Evolutionary conservation across 805 yeast genomes (phyloP).

Genomic region (Metschnikowia anglica): DNA sequence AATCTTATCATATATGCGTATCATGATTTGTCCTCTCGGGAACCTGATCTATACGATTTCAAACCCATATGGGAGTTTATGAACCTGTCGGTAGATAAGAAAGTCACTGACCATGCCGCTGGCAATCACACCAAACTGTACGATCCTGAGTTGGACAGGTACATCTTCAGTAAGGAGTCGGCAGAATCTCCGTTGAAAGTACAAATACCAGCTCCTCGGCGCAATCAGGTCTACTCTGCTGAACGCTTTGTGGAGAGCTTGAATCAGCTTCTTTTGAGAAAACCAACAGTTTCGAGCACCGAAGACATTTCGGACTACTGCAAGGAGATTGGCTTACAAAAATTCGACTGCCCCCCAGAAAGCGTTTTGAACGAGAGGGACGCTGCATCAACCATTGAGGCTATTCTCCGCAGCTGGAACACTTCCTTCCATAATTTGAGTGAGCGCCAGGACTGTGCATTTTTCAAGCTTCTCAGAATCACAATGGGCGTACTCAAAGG

Average conservation of each 20-base stretch:
- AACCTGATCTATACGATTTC: slow-evolving; percentile 35
- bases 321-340: not conserved
- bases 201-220: slow-evolving; percentile 21
- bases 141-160: slow-evolving; percentile 7
- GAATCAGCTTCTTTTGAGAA: slow-evolving; percentile 20
- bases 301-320: slow-evolving; percentile 4
- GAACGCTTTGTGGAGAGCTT: slow-evolving; percentile 31
- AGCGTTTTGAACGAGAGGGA: not conserved
- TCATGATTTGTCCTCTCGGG: slow-evolving; percentile 35
- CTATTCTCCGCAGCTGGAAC: not conserved
- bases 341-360: not conserved
- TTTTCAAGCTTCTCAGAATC: slow-evolving; percentile 20
- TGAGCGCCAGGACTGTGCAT: slow-evolving; percentile 17
- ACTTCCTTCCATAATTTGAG: not conserved
- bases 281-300: slow-evolving; percentile 3
- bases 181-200: slow-evolving; percentile 39
- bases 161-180: slow-evolving; percentile 25
- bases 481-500: not conserved
- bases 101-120: slow-evolving; percentile 5
- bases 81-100: slow-evolving; percentile 26
- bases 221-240: slow-evolving; percentile 23
- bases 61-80: slow-evolving; percentile 37
- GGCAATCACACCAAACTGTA: not conserved
- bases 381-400: not conserved
- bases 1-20: slow-evolving; percentile 33